phyloP scores from a whole-genome alignment of 305 asterid genomes.

The Fraxinus nigra region DNA sequence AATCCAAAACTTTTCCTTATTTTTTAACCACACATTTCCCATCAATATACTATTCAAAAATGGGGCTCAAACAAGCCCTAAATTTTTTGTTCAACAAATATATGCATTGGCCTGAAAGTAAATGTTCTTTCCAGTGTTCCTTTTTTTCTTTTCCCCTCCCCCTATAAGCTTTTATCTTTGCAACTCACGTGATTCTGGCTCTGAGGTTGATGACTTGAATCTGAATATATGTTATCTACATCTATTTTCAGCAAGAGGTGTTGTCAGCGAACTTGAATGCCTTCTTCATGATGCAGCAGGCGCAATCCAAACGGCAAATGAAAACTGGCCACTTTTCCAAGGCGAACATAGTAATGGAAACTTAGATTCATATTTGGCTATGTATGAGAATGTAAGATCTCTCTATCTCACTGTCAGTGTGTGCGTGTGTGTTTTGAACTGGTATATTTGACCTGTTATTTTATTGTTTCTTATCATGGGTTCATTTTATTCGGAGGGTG shows the following conservation, averaged over 20 bases:
- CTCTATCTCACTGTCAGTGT: not conserved
- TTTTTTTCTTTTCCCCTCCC: not conserved
- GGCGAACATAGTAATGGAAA: slow-evolving; percentile 30
- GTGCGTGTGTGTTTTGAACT: not conserved
- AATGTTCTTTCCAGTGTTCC: not conserved
- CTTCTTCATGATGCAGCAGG: slow-evolving; percentile 51
- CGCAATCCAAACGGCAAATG: slow-evolving; percentile 33
- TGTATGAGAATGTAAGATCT: slow-evolving; percentile 33
- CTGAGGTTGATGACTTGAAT: slow-evolving; percentile 7
- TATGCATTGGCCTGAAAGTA: not conserved
- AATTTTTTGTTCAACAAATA: not conserved
- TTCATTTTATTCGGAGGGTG: not conserved
- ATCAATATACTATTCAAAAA: too few species aligned
- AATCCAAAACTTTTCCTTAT: too few species aligned
- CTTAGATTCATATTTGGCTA: slow-evolving; percentile 20
- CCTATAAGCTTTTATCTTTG: not conserved
- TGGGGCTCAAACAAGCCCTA: not conserved
- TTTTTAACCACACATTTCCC: too few species aligned
- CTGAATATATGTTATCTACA: not conserved
- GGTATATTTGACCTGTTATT: not conserved
- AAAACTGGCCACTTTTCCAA: slow-evolving; percentile 18
- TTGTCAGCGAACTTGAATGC: slow-evolving; percentile 52
- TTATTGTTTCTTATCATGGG: not conserved
- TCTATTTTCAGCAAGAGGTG: slow-evolving; percentile 48
- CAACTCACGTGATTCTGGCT: not conserved